Evolutionary conservation across 2,329 filamentous ascomycete genomes (phyloP).

Genomic region (Cadophora sp.): DNA sequence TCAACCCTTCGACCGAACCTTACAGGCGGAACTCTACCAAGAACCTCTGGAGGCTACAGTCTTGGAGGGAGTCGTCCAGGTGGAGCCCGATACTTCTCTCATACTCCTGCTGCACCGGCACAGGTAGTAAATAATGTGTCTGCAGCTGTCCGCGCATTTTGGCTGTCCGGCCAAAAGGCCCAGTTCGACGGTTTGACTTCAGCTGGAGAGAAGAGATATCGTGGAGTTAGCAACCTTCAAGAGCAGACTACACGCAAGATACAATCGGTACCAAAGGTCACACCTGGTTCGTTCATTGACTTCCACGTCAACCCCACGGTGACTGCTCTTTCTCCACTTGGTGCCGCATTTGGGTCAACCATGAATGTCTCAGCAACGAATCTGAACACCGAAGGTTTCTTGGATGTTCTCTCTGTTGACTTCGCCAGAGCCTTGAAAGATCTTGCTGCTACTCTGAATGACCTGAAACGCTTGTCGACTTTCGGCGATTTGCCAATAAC

Average conservation of each 20-base stretch:
- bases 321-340: slow-evolving; percentile 81
- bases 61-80: slow-evolving; percentile 73
- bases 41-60: slow-evolving; percentile 89
- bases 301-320: slow-evolving; percentile 89
- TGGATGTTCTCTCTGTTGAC: slow-evolving; percentile 85
- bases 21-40: slow-evolving; percentile 83
- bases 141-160: slow-evolving; percentile 88
- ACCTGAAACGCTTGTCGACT: slow-evolving; percentile 77
- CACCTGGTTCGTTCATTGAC: slow-evolving; percentile 83
- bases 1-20: slow-evolving; percentile 89
- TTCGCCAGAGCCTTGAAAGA: slow-evolving; percentile 89
- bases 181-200: slow-evolving; percentile 81
- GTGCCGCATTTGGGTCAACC: slow-evolving; percentile 51
- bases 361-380: slow-evolving; percentile 58
- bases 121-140: slow-evolving; percentile 97
- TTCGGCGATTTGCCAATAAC: slow-evolving; percentile 86
- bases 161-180: slow-evolving; percentile 87
- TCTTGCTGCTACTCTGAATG: slow-evolving; percentile 77
- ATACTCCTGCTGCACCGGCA: slow-evolving; percentile 82
- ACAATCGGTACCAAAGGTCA: slow-evolving; percentile 59
- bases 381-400: slow-evolving; percentile 81
- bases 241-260: slow-evolving; percentile 75
- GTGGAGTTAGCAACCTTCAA: slow-evolving; percentile 75
- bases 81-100: slow-evolving; percentile 87
- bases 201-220: slow-evolving; percentile 80